Base-by-base conservation (phyloP, 1,284 basidiomycete species). In the Pseudozyma sp. region DNA sequence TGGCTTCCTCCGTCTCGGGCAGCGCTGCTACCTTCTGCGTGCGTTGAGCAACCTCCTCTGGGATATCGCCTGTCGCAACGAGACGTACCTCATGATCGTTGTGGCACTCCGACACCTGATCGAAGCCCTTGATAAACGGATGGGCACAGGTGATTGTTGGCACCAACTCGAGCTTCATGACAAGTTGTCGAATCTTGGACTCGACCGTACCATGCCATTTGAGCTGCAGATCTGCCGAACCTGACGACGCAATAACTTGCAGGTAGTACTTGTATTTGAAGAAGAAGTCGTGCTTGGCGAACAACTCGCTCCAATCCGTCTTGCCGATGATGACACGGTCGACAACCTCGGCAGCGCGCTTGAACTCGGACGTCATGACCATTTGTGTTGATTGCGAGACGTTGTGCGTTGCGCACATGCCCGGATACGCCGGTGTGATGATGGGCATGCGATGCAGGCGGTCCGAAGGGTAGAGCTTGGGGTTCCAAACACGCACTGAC, bases 331-430 rank as follows among this genome's bases (percentile, higher is more conserved):
- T 91, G 55, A 99, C 93, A 82, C 91, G 92, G 85, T 97, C 94
- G 39, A 97, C 94, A 70, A 97, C 93, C 69, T 94, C 93, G 75
- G 94, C 91, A 45, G 93, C 95, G 88, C 93, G 90, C 87, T 94
- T 92, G 86, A 98, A 96, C 84, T 99, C 97, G 80, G 93, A 92
- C 1, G 93, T 96, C 89, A 98, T 95, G 74, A 99, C 93, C 87
- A 92, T 92, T 87, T 97, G 94, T 2, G 96, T 99, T 13, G 95
- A 97, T 44, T 91, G 90, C 45, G 94, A 95, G 65, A 99, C 95
- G 82, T 99, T 99, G 87, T 99, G 97, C 14, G 97, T 99, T 38
- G 96, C 91, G 85, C 96, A 99, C 96, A 99, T 99, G n/a, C 95
- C 93, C 43, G 97, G 97, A 86, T 98, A 99, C 21, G 97, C 95